Percentiles rank a stretch among this genome's conserved stretches.
These are phyloP conservation scores for Aspergillus sp. DNA, from an alignment of 2,329 filamentous ascomycete species.

Conservation along the genomic window DNA sequence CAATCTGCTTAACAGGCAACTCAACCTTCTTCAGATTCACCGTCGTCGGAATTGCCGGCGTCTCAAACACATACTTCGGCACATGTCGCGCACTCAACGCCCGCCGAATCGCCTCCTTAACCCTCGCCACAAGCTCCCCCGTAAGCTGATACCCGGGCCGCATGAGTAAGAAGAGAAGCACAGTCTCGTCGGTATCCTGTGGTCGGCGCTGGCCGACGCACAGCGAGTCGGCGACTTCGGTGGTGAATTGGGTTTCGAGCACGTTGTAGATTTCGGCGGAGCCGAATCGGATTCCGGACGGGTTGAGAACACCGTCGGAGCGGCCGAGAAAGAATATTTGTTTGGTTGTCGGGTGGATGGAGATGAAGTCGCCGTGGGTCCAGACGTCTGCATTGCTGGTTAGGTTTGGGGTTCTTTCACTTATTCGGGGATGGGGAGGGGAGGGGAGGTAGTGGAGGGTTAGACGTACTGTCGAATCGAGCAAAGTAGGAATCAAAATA, in stretches of 20 bases:
- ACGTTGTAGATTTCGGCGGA: slow-evolving; percentile 80
- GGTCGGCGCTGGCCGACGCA: slow-evolving; percentile 78
- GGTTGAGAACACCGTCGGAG: slow-evolving; percentile 77
- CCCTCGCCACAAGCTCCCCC: slow-evolving; percentile 56
- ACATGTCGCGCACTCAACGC: slow-evolving; percentile 76
- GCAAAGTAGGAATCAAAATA: slow-evolving; percentile 62
- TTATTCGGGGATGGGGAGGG: background rate
- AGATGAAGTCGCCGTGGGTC: slow-evolving; percentile 81
- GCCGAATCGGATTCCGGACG: slow-evolving; percentile 79
- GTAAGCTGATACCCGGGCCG: slow-evolving; percentile 62
- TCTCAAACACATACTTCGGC: slow-evolving; percentile 78
- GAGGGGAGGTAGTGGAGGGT: background rate
- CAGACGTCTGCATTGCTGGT: slow-evolving; percentile 36
- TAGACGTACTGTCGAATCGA: slow-evolving; percentile 54
- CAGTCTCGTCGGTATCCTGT: slow-evolving; percentile 60
- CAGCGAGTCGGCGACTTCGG: slow-evolving; percentile 70
- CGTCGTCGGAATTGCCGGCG: slow-evolving; percentile 79
- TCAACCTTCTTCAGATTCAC: slow-evolving; percentile 88
- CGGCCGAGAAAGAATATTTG: slow-evolving; percentile 48
- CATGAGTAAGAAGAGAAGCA: slow-evolving; percentile 65
- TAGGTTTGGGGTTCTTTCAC: background rate
- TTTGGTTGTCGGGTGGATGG: slow-evolving; percentile 69
- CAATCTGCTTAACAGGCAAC: slow-evolving; percentile 81
- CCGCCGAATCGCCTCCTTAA: slow-evolving; percentile 68
- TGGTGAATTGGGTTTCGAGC: slow-evolving; percentile 61